Evolutionary conservation across 1,139 yeast genomes (phyloP).

Genomic region (Pichia sp.): DNA sequence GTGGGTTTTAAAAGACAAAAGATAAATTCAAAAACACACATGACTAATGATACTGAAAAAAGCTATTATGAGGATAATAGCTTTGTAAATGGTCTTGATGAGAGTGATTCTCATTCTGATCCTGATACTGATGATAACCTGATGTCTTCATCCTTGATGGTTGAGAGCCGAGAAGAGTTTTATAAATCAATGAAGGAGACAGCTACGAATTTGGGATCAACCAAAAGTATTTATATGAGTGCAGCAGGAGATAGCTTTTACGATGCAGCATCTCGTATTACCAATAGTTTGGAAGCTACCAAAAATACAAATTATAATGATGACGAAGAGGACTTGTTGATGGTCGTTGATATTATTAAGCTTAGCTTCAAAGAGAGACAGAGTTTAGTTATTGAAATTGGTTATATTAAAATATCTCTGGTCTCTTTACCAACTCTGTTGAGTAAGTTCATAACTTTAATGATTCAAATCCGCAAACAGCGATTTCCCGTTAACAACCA

Average conservation of each 20-base stretch:
- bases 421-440: slow-evolving; percentile 27
- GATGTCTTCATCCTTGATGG: slow-evolving; percentile 30
- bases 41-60: slow-evolving; percentile 1
- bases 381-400: slow-evolving; percentile 30
- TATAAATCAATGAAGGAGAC: slow-evolving; percentile 47
- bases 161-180: slow-evolving; percentile 27
- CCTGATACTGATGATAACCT: slow-evolving; percentile 24
- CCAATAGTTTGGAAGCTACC: background rate
- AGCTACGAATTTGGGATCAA: slow-evolving; percentile 51
- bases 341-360: slow-evolving; percentile 1
- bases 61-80: slow-evolving; percentile 6
- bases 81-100: slow-evolving; percentile 16
- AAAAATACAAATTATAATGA: background rate
- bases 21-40: too few relatives aligned
- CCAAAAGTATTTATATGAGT: slow-evolving; percentile 69
- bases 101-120: slow-evolving; percentile 6
- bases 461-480: slow-evolving; percentile 13
- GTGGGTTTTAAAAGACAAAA: slow-evolving; percentile 2
- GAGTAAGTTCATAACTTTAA: slow-evolving; percentile 13
- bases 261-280: background rate
- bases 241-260: slow-evolving; percentile 41
- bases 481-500: background rate
- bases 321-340: background rate
- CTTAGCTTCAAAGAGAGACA: background rate
- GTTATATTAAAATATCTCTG: slow-evolving; percentile 36